These are phyloP conservation scores for Clonostachys rosea DNA, from an alignment of 2,329 filamentous ascomycete genomes.

Conservation along the genomic window DNA sequence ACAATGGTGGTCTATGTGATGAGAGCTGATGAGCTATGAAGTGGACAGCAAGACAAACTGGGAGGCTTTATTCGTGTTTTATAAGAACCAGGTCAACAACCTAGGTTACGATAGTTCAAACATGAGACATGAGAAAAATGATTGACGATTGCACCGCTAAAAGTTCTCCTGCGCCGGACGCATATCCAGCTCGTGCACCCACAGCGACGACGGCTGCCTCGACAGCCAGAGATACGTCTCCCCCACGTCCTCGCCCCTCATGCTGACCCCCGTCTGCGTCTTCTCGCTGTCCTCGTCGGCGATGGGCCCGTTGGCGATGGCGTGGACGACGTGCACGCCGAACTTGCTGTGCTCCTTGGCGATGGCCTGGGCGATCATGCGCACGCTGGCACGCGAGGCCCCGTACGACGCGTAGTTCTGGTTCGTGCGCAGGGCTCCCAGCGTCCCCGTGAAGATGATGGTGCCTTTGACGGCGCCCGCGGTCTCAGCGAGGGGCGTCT, in stretches of 20 bases:
- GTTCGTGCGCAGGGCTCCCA: slow-evolving; percentile 48
- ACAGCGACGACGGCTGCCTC: background rate
- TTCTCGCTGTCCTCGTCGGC: slow-evolving; percentile 43
- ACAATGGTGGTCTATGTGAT: no score
- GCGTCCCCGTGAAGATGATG: slow-evolving; percentile 51
- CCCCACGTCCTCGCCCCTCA: slow-evolving; percentile 53
- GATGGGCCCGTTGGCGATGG: slow-evolving; percentile 51
- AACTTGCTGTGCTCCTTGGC: slow-evolving; percentile 52
- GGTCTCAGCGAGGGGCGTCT: slow-evolving; percentile 31
- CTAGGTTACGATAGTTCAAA: no score
- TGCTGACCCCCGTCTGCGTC: slow-evolving; percentile 44
- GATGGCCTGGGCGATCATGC: slow-evolving; percentile 50
- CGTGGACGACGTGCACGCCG: slow-evolving; percentile 54
- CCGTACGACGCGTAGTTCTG: slow-evolving; percentile 51
- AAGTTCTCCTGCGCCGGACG: background rate
- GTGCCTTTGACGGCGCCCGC: slow-evolving; percentile 49
- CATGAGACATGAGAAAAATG: no score
- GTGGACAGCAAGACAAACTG: no score
- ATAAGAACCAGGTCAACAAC: no score
- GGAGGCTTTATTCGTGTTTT: no score
- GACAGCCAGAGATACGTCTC: slow-evolving; percentile 46
- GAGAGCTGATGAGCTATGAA: no score
- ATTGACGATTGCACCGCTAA: background rate
- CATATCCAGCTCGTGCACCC: background rate
- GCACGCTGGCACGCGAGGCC: slow-evolving; percentile 42